phyloP scores from a whole-genome alignment of 768 basidiomycete genomes.

The Suillus weaverae region DNA sequence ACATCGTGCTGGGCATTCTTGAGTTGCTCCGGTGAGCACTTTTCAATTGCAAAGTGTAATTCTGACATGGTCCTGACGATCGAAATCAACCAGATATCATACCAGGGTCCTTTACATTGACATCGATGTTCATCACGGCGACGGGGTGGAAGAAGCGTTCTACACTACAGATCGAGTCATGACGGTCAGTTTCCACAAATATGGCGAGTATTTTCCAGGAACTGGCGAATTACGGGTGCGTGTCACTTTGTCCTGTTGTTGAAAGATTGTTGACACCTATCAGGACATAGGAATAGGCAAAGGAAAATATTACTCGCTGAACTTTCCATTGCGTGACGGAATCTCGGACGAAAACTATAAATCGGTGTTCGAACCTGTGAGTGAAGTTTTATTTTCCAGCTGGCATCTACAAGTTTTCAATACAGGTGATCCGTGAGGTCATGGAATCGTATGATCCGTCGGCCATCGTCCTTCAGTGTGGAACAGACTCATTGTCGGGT shows the following conservation, averaged over 20 bases:
- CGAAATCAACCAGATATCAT: conserved; percentile 64
- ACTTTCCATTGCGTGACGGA: conserved; percentile 94
- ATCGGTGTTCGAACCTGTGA: conserved; percentile 91
- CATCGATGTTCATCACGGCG: conserved; percentile 98
- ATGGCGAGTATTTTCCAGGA: conserved; percentile 98
- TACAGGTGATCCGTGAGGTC: conserved; percentile 85
- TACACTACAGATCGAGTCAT: conserved; percentile 99
- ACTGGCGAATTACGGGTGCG: conserved; percentile 93
- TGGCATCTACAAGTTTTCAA: not conserved
- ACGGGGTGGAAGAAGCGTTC: conserved; percentile 99
- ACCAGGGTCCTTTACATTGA: conserved; percentile 95
- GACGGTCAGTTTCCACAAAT: conserved; percentile 98
- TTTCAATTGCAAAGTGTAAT: not conserved
- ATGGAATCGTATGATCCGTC: conserved; percentile 95
- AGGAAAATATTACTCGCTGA: conserved; percentile 91
- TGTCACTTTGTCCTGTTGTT: conserved; percentile 8
- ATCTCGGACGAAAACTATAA: conserved; percentile 95
- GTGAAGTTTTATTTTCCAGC: conserved; percentile 24
- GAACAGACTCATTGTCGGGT: conserved; percentile 94
- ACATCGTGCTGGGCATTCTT: conserved; percentile 95
- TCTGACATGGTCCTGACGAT: not conserved
- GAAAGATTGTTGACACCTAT: conserved; percentile 13
- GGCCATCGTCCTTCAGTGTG: conserved; percentile 95
- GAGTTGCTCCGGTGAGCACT: conserved; percentile 77
- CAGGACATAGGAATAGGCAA: conserved; percentile 93